Conservation (phyloP, 75 land plant species). For the Pinus tabuliformis region DNA sequence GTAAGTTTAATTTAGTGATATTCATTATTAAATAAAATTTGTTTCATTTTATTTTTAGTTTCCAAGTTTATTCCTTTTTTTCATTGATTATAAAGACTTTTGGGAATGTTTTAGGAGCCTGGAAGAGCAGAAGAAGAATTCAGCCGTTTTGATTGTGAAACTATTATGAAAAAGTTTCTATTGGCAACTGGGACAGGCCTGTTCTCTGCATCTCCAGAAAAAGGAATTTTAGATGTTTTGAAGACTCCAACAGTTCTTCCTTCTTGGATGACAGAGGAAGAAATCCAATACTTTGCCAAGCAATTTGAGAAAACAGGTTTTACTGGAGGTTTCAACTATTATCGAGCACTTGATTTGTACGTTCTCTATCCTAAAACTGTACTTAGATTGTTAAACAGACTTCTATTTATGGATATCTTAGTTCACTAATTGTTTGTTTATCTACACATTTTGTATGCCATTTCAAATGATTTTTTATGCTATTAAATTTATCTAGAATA, state of each 20-base stretch:
- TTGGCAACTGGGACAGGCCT: slow-evolving; percentile 9
- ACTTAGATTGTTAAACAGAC: no score
- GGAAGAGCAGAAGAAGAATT: slow-evolving; percentile 53
- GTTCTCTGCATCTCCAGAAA: slow-evolving; percentile 36
- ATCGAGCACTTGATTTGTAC: slow-evolving; percentile 47
- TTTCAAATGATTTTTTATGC: neutral
- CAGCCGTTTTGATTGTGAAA: slow-evolving; percentile 28
- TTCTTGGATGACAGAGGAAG: slow-evolving; percentile 76
- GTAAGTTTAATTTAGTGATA: no score
- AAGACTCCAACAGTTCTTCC: slow-evolving; percentile 38
- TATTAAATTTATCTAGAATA: neutral
- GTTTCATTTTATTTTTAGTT: no score
- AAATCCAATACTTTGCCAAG: slow-evolving; percentile 49
- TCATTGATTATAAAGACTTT: neutral
- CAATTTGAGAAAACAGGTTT: slow-evolving; percentile 50
- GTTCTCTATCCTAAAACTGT: slow-evolving; percentile 9
- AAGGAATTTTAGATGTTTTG: slow-evolving; percentile 25
- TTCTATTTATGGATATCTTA: no score
- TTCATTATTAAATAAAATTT: no score
- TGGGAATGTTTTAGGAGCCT: slow-evolving; percentile 31
- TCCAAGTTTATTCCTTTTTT: neutral
- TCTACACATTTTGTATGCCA: neutral
- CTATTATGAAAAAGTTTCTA: slow-evolving; percentile 26
- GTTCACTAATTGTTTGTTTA: no score
- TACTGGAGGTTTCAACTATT: slow-evolving; percentile 60